These are phyloP conservation scores for Heritiera fomes DNA, from an alignment of 345 rosid species.

Conservation along the genomic window DNA sequence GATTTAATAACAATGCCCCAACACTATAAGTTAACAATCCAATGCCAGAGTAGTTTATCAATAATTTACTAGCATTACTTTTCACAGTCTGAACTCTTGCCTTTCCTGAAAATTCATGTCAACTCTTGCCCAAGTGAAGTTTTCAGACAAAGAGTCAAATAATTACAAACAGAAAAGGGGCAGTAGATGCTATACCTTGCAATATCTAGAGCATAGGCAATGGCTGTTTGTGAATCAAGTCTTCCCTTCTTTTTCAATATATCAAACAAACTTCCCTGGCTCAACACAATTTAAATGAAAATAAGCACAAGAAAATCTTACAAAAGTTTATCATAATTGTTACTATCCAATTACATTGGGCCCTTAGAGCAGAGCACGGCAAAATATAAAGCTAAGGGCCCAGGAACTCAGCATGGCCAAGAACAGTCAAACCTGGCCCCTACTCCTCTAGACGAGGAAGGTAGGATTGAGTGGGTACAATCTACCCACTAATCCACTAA, in stretches of 20 bases:
- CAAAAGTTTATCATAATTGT: not conserved
- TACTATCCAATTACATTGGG: too few relatives aligned
- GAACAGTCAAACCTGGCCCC: too few relatives aligned
- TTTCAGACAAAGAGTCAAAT: not conserved
- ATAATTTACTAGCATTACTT: not conserved
- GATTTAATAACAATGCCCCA: not conserved
- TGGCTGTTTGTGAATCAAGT: constrained; percentile 50
- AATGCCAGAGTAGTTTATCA: not conserved
- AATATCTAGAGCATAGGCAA: constrained; percentile 61
- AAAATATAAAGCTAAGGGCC: too few relatives aligned
- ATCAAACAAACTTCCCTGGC: constrained; percentile 64
- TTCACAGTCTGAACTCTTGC: not conserved
- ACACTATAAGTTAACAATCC: not conserved
- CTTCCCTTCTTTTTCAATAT: constrained; percentile 53
- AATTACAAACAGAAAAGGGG: not conserved
- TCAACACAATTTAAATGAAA: constrained; percentile 20
- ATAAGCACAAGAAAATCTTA: constrained; percentile 18
- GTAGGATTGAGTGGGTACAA: too few relatives aligned
- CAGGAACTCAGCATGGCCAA: too few relatives aligned
- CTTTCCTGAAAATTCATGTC: not conserved
- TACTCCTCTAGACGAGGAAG: too few relatives aligned
- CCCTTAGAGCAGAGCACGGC: too few relatives aligned
- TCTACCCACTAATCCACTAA: too few relatives aligned
- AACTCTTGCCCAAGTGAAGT: not conserved
- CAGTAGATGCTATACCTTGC: constrained; percentile 46